These are phyloP conservation scores for Fraxinus angustifolia DNA, from an alignment of 305 asterid species.

Conservation along the genomic window DNA sequence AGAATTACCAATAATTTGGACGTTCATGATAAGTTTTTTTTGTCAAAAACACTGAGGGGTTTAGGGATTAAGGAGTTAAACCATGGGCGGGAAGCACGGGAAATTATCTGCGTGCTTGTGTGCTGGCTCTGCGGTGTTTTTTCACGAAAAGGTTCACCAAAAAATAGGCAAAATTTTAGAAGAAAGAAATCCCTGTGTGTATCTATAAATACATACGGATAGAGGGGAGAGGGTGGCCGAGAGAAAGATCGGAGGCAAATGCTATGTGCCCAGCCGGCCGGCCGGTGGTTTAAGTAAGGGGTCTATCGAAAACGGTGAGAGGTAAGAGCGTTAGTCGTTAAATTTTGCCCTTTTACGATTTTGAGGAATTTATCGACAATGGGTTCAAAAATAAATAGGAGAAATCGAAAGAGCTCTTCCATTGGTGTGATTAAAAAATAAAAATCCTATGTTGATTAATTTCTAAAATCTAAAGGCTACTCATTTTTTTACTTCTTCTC, in stretches of 20 bases:
- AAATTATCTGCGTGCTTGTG: background rate
- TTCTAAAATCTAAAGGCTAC: no score
- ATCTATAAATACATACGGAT: background rate
- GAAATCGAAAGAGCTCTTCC: background rate
- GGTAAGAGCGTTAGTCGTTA: background rate
- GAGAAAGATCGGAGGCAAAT: background rate
- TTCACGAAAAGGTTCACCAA: background rate
- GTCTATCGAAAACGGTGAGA: background rate
- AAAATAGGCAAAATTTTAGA: background rate
- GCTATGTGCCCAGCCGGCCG: background rate
- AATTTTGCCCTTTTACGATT: background rate
- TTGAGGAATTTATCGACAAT: background rate
- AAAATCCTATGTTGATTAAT: no score
- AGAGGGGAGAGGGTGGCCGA: background rate
- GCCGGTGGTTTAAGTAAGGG: background rate
- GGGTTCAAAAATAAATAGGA: background rate
- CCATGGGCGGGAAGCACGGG: background rate
- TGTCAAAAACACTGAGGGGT: background rate
- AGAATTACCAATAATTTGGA: constrained; percentile 59
- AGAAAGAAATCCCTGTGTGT: background rate
- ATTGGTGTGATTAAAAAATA: background rate
- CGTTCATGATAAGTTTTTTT: constrained; percentile 44
- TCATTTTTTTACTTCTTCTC: no score
- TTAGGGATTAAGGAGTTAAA: background rate
- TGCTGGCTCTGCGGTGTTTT: background rate